These are phyloP conservation scores for Rhizodiscina lignyota DNA, from an alignment of 495 filamentous ascomycete species.

Conservation along the genomic window DNA sequence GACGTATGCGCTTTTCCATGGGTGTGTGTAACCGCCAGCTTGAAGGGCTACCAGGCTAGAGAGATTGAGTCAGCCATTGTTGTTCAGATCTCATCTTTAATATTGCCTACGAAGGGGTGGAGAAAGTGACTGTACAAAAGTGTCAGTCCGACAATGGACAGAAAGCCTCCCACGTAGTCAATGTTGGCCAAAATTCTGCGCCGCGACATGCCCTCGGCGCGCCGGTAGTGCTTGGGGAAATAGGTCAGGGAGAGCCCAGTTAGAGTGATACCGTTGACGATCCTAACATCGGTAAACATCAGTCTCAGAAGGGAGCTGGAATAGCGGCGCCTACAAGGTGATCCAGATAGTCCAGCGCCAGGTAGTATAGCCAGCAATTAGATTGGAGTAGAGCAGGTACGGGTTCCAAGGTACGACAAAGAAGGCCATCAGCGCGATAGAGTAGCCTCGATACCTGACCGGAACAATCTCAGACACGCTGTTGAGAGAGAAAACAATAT, in stretches of 20 bases:
- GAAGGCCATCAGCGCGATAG: slow-evolving; percentile 13
- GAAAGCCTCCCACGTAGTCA: slow-evolving; percentile 14
- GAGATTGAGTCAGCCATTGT: background rate
- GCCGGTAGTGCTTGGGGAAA: slow-evolving; percentile 13
- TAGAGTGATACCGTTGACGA: slow-evolving; percentile 13
- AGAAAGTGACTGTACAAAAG: no score
- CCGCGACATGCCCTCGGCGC: slow-evolving; percentile 15
- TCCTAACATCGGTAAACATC: slow-evolving; percentile 2
- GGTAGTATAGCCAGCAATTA: slow-evolving; percentile 6
- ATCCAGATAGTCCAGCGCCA: slow-evolving; percentile 17
- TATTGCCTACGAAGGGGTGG: no score
- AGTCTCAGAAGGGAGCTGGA: background rate
- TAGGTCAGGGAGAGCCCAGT: slow-evolving; percentile 13
- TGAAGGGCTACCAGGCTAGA: slow-evolving; percentile 15
- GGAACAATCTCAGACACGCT: slow-evolving; percentile 15
- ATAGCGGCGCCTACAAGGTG: slow-evolving; percentile 7
- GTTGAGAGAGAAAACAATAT: no score
- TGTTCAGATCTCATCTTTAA: no score
- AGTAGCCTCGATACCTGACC: slow-evolving; percentile 15
- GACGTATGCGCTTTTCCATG: slow-evolving; percentile 2
- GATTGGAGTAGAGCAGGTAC: slow-evolving; percentile 14
- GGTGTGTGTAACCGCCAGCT: slow-evolving; percentile 12
- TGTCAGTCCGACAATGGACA: slow-evolving; percentile 15
- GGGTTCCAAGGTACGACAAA: slow-evolving; percentile 18
- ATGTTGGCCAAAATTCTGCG: slow-evolving; percentile 11